Base-by-base conservation (phyloP, 2,329 filamentous ascomycete species). In the Orbilia brochopaga region DNA sequence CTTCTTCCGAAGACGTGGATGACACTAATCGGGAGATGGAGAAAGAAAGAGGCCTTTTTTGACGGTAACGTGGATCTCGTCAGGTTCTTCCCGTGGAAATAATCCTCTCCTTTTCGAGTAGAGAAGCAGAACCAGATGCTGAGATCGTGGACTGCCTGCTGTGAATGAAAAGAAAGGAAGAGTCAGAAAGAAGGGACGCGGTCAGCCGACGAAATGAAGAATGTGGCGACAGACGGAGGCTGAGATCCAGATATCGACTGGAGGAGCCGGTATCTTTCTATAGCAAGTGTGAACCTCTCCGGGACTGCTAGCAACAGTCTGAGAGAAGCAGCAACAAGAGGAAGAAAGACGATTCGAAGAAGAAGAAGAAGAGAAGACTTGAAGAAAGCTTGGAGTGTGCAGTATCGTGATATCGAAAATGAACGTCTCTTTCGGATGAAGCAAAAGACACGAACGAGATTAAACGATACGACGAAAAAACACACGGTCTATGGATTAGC, bases 401-500 rank as follows among this genome's bases (percentile, higher is more conserved):
- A 57, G 57, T 65, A 61, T 65, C 67, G 67, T 65, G 55, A 72
- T 72, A 72, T 56, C 67, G 67, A 56, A 55, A 72, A 65, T 60
- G 67, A 72, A 72, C 67, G 67, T 72, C 67, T 72, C 67, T 72
- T 72, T 65, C 60, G 67, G 65, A 72, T 27, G 48, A 60, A 60
- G 64, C 67, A 72, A 72, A 72, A 72, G 67, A 72, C 67, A 72
- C 67, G 67, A 61, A 72, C 67, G 60, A n/a, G 51, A 72, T 72
- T 72, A 72, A 72, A 72, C 67, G 67, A 72, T 72, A 72, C 56
- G 64, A 72, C 67, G 67, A 70, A 52, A 70, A 52, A 48, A 64
- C 55, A 72, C 53, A 65, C 65, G 51, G 60, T 72, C 67, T 72
- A 72, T 72, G 59, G n/a, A 62, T 69, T 52, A 69, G 53, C 42